Conservation (phyloP, 2,329 filamentous ascomycete species). For the Aureobasidium sp. region DNA sequence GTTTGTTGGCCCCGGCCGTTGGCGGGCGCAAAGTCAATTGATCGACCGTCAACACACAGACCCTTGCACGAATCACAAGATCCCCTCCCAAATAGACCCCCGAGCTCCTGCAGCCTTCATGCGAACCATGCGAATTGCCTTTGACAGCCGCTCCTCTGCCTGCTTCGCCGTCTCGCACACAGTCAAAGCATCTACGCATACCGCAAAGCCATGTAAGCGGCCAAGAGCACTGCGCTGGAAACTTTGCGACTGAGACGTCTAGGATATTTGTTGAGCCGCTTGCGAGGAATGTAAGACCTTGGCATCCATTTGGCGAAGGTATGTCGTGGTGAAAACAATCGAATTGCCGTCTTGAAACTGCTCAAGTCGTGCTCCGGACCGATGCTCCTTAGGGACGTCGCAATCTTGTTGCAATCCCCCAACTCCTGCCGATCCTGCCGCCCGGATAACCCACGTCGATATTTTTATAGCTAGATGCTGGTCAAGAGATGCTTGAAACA, state of each 20-base stretch:
- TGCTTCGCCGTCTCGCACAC: not conserved
- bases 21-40: not conserved
- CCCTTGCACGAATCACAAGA: not conserved
- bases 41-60: constrained; percentile 10
- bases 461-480: not conserved
- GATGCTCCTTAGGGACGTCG: not conserved
- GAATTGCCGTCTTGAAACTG: not conserved
- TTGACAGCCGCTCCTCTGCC: not conserved
- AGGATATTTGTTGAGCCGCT: not conserved
- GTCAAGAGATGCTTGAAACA: too few relatives aligned
- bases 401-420: constrained; percentile 1
- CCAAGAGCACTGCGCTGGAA: not conserved
- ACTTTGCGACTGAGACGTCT: not conserved
- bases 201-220: not conserved
- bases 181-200: not conserved
- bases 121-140: not conserved
- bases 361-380: not conserved
- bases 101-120: not conserved
- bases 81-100: not conserved
- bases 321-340: not conserved
- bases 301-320: not conserved
- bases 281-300: not conserved
- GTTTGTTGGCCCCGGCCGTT: constrained; percentile 4
- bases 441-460: not conserved
- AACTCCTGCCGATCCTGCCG: not conserved